Evolutionary conservation across 2,329 filamentous ascomycete species (phyloP).

Genomic region (Pseudocercospora crystallina): DNA sequence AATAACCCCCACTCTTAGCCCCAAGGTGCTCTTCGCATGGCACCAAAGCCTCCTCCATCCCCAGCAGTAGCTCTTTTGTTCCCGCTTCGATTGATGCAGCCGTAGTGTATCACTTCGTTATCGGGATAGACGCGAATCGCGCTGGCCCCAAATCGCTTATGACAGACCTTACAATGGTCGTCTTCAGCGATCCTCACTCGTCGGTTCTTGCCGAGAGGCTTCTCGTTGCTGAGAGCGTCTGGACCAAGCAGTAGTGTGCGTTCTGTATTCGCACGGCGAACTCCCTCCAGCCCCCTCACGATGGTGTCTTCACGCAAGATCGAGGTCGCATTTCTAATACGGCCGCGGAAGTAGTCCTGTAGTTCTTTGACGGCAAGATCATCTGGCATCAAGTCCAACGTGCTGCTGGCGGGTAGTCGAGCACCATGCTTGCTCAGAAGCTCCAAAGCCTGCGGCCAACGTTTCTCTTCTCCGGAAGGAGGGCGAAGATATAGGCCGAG

Average conservation of each 20-base stretch:
- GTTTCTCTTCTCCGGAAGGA: constrained; percentile 63
- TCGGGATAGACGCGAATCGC: constrained; percentile 89
- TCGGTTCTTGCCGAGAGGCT: constrained; percentile 54
- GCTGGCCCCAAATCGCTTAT: constrained; percentile 87
- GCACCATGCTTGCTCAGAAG: constrained; percentile 92
- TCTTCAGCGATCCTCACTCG: constrained; percentile 85
- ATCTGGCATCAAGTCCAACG: constrained; percentile 80
- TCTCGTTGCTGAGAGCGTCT: constrained; percentile 61
- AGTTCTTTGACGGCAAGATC: constrained; percentile 75
- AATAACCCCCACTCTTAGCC: no score
- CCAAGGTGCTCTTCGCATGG: no score
- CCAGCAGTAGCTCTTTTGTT: constrained; percentile 14
- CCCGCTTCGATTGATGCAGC: constrained; percentile 40
- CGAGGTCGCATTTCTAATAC: constrained; percentile 82
- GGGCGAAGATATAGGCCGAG: constrained; percentile 87
- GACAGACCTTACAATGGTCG: constrained; percentile 84
- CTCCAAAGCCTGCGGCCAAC: constrained; percentile 73
- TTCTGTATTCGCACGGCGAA: constrained; percentile 76
- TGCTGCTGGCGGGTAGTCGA: constrained; percentile 82
- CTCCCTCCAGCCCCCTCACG: constrained; percentile 71
- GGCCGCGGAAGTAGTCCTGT: constrained; percentile 86
- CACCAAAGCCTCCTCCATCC: not conserved
- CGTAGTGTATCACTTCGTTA: constrained; percentile 51
- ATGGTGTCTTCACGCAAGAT: constrained; percentile 78
- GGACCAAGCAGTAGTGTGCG: constrained; percentile 72